These are phyloP conservation scores for Ascomycota sp. DNA, from an alignment of 2,329 filamentous ascomycete genomes.

Conservation along the genomic window DNA sequence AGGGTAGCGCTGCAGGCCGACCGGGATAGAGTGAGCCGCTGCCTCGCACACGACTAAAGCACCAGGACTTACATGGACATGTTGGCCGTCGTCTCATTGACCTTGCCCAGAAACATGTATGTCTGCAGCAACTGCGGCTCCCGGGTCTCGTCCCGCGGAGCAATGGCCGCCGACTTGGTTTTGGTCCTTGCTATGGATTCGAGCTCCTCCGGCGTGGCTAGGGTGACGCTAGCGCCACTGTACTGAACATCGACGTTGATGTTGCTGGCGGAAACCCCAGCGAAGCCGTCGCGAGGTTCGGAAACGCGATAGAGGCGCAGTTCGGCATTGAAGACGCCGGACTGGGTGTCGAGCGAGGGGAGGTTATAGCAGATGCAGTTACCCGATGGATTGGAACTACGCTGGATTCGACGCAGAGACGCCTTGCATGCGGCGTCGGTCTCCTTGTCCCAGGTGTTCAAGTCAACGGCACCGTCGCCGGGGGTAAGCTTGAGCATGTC, in stretches of 20 bases:
- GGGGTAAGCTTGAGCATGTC: slow-evolving; percentile 14
- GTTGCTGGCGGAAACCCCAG: slow-evolving; percentile 25
- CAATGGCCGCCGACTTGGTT: slow-evolving; percentile 2
- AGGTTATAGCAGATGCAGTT: slow-evolving; percentile 69
- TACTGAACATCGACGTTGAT: slow-evolving; percentile 33
- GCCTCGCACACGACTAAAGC: too few relatives aligned
- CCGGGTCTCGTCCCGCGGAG: not conserved
- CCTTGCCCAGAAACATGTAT: slow-evolving; percentile 46
- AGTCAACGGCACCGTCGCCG: slow-evolving; percentile 27
- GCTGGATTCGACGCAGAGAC: slow-evolving; percentile 29
- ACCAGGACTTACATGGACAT: slow-evolving; percentile 36
- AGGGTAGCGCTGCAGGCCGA: slow-evolving; percentile 24
- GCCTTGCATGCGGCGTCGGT: slow-evolving; percentile 36
- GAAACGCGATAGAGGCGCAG: slow-evolving; percentile 51
- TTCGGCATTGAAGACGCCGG: slow-evolving; percentile 55
- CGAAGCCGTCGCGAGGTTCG: slow-evolving; percentile 29
- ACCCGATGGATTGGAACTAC: slow-evolving; percentile 49
- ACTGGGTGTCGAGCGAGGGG: slow-evolving; percentile 41
- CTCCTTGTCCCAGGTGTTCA: slow-evolving; percentile 30
- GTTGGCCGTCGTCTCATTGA: slow-evolving; percentile 28
- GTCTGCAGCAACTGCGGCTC: slow-evolving; percentile 29
- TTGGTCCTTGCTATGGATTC: slow-evolving; percentile 7
- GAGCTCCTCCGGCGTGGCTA: slow-evolving; percentile 7
- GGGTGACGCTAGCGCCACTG: slow-evolving; percentile 21
- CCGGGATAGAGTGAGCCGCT: too few relatives aligned